Evolutionary conservation across 2,329 filamentous ascomycete genomes (phyloP).

Genomic region (Talaromyces sp.): DNA sequence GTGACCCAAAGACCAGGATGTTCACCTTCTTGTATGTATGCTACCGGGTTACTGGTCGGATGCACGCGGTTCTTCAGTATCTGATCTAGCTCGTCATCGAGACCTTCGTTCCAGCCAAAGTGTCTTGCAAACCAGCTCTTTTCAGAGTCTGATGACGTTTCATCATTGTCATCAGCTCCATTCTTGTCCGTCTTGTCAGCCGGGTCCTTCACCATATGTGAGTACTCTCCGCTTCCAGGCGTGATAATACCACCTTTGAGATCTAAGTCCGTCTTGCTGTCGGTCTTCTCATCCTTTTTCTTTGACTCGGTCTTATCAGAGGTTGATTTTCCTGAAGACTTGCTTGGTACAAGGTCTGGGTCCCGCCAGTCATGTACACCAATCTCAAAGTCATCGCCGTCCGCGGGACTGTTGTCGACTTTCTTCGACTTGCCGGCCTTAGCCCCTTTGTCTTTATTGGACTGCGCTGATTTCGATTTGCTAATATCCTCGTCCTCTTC

Average conservation of each 20-base stretch:
- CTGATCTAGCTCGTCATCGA: conserved; percentile 17
- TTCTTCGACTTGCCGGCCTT: conserved; percentile 23
- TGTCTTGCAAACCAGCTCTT: conserved; percentile 34
- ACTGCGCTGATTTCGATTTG: conserved; percentile 21
- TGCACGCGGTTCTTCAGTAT: conserved; percentile 7
- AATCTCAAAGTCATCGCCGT: conserved; percentile 68
- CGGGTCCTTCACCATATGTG: conserved; percentile 27
- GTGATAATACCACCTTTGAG: conserved; percentile 66
- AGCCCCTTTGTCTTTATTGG: conserved; percentile 29
- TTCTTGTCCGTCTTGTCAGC: conserved; percentile 28
- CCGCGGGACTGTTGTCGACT: conserved; percentile 26
- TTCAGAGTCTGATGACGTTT: not conserved
- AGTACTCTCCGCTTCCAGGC: conserved; percentile 70
- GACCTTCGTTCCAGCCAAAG: conserved; percentile 30
- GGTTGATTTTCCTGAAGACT: conserved; percentile 29
- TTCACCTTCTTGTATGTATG: conserved; percentile 18
- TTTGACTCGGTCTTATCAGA: conserved; percentile 27
- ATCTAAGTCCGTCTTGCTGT: conserved; percentile 33
- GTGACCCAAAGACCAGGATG: conserved; percentile 92
- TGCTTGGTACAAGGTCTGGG: conserved; percentile 62
- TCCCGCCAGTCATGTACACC: conserved; percentile 87
- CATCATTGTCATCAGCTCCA: not conserved
- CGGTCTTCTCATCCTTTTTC: conserved; percentile 26
- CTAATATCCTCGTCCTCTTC: conserved; percentile 48
- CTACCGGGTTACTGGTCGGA: conserved; percentile 18